phyloP scores from a whole-genome alignment of 257 asterid genomes.

The Nemophila menziesii region DNA sequence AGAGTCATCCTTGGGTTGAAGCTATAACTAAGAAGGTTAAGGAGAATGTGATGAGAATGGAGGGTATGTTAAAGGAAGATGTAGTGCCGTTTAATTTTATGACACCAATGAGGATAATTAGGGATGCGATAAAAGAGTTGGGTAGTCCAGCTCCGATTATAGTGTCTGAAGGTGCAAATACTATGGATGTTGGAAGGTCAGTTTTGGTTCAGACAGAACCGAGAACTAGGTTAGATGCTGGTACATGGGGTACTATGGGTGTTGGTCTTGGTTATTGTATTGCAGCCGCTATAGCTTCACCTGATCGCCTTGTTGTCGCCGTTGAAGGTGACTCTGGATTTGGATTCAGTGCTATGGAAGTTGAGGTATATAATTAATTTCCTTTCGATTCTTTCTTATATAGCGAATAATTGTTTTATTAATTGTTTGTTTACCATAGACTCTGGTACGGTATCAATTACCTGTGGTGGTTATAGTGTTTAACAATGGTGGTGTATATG shows the following conservation, averaged over 20 bases:
- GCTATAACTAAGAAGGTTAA: slow-evolving; percentile 44
- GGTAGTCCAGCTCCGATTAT: slow-evolving; percentile 70
- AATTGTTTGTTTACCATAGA: slow-evolving; percentile 23
- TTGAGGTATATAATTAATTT: slow-evolving; percentile 38
- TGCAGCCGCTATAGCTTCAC: slow-evolving; percentile 90
- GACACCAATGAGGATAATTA: slow-evolving; percentile 86
- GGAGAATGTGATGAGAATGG: slow-evolving; percentile 83
- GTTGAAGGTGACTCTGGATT: slow-evolving; percentile 98
- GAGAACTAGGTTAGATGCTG: slow-evolving; percentile 89
- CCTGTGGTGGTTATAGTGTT: slow-evolving; percentile 90
- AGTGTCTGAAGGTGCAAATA: slow-evolving; percentile 90
- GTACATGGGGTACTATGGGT: slow-evolving; percentile 99
- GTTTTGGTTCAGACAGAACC: slow-evolving; percentile 86
- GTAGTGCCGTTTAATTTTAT: slow-evolving; percentile 78
- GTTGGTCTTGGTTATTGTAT: slow-evolving; percentile 96
- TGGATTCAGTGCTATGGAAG: slow-evolving; percentile 98
- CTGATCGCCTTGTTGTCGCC: slow-evolving; percentile 80
- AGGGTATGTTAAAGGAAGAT: slow-evolving; percentile 55
- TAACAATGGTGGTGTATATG: slow-evolving; percentile 85
- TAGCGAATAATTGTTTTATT: neutral
- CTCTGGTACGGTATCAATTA: slow-evolving; percentile 72
- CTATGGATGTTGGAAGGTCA: slow-evolving; percentile 81
- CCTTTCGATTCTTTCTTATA: too few relatives aligned
- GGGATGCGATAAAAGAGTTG: slow-evolving; percentile 58
- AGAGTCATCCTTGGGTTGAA: slow-evolving; percentile 77